Evolutionary conservation across 768 basidiomycete genomes (phyloP).

Genomic region (Auricularia auricula-judae): DNA sequence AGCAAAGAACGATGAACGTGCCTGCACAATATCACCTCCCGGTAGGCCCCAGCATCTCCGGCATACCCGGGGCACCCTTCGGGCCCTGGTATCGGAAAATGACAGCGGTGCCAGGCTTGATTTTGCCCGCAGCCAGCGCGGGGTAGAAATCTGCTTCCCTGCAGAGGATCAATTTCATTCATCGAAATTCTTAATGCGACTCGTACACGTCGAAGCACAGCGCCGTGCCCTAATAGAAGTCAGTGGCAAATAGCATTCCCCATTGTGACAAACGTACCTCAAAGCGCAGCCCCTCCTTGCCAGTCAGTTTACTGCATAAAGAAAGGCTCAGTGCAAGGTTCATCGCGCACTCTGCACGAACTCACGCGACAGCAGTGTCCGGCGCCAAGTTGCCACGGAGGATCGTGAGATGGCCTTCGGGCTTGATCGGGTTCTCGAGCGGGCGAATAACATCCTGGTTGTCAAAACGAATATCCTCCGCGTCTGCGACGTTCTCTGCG

Average conservation of each 20-base stretch:
- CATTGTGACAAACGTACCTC: constrained; percentile 35
- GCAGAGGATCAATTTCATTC: not conserved
- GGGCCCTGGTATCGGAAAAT: constrained; percentile 86
- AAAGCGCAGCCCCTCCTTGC: constrained; percentile 80
- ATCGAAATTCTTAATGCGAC: not conserved
- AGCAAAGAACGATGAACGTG: not conserved
- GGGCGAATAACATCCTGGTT: constrained; percentile 67
- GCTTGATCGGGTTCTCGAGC: constrained; percentile 72
- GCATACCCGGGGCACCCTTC: constrained; percentile 62
- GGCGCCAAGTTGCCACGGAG: constrained; percentile 84
- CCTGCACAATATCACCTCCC: not conserved
- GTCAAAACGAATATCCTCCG: constrained; percentile 50
- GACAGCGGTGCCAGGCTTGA: constrained; percentile 63
- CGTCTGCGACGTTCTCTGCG: constrained; percentile 76
- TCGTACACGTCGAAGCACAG: constrained; percentile 65
- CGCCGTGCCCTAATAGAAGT: constrained; percentile 44
- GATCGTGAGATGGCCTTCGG: constrained; percentile 79
- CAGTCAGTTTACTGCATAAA: constrained; percentile 56
- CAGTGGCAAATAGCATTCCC: constrained; percentile 2
- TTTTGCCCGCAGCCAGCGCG: constrained; percentile 60
- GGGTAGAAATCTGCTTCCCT: constrained; percentile 65
- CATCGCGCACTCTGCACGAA: not conserved
- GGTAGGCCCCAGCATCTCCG: constrained; percentile 24
- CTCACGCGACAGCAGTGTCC: constrained; percentile 62
- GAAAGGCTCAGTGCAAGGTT: no score